Evolutionary conservation across 495 filamentous ascomycete genomes (phyloP).

Genomic region (Lindgomyces ingoldianus): DNA sequence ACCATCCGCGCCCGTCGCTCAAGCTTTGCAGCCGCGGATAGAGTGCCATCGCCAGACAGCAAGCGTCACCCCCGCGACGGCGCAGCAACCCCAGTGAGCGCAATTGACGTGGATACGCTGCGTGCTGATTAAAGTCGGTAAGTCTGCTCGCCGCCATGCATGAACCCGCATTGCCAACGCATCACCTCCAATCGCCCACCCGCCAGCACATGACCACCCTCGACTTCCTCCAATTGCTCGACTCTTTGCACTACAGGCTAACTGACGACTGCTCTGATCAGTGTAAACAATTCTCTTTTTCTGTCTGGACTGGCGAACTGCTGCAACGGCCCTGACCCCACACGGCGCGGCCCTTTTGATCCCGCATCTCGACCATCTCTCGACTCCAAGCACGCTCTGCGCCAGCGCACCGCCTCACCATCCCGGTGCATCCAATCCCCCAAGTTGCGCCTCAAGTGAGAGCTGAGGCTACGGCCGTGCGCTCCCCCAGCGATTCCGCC

Average conservation of each 20-base stretch:
- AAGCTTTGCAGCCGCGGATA: constrained; percentile 20
- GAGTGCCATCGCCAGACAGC: background rate
- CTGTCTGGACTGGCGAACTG: constrained; percentile 23
- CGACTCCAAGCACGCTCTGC: background rate
- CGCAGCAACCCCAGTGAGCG: constrained; percentile 8
- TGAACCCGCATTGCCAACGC: constrained; percentile 43
- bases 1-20: background rate
- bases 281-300: constrained; percentile 18
- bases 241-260: constrained; percentile 29
- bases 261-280: constrained; percentile 31
- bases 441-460: constrained; percentile 17
- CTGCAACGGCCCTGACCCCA: constrained; percentile 31
- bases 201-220: constrained; percentile 36
- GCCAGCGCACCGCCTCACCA: constrained; percentile 31
- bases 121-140: constrained; percentile 40
- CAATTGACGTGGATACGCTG: constrained; percentile 37
- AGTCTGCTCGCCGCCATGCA: constrained; percentile 36
- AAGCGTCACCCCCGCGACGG: constrained; percentile 23
- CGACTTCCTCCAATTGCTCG: constrained; percentile 37
- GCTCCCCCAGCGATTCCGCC: constrained; percentile 26
- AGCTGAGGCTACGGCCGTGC: constrained; percentile 28
- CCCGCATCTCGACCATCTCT: constrained; percentile 5
- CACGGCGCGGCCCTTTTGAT: constrained; percentile 35
- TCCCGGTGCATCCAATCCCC: constrained; percentile 16
- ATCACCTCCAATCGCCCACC: constrained; percentile 40